Evolutionary conservation across 495 filamentous ascomycete species (phyloP).

Genomic region (Penicillium coffeae): DNA sequence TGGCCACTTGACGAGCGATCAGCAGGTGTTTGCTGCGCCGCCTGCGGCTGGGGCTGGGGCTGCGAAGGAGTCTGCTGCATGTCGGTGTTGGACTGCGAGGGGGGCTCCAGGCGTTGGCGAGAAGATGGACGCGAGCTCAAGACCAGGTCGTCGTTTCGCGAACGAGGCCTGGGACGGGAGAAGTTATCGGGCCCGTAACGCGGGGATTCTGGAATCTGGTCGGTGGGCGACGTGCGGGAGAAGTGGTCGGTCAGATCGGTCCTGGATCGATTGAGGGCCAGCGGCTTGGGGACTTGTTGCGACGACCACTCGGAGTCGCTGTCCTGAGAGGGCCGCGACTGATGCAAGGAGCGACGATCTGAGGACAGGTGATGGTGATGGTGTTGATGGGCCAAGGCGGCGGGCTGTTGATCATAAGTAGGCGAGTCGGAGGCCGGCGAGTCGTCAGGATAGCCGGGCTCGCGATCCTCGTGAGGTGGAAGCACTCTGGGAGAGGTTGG

Average conservation of each 20-base stretch:
- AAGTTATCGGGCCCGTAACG: conserved; percentile 20
- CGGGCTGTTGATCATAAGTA: conserved; percentile 12
- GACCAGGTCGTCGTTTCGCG: conserved; percentile 20
- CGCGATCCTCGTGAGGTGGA: conserved; percentile 5
- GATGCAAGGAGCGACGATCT: conserved; percentile 8
- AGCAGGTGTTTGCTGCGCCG: neutral
- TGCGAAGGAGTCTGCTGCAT: conserved; percentile 28
- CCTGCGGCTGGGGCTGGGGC: conserved; percentile 12
- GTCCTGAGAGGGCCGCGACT: conserved; percentile 3
- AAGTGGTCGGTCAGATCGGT: conserved; percentile 41
- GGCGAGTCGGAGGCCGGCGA: conserved; percentile 5
- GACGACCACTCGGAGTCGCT: neutral
- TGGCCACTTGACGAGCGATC: conserved; percentile 11
- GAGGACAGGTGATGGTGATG: conserved; percentile 7
- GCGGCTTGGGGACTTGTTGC: conserved; percentile 7
- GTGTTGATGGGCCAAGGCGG: conserved; percentile 18
- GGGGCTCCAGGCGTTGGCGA: conserved; percentile 52
- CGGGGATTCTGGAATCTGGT: conserved; percentile 18
- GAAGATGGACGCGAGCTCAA: conserved; percentile 50
- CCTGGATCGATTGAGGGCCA: conserved; percentile 24
- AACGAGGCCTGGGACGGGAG: conserved; percentile 9
- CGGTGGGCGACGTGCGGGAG: conserved; percentile 44
- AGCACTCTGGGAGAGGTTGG: conserved; percentile 20
- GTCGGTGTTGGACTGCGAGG: conserved; percentile 26
- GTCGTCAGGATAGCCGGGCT: conserved; percentile 13